Conservation (phyloP, 352 stramenopile species). For the Phytophthora brassicae region DNA sequence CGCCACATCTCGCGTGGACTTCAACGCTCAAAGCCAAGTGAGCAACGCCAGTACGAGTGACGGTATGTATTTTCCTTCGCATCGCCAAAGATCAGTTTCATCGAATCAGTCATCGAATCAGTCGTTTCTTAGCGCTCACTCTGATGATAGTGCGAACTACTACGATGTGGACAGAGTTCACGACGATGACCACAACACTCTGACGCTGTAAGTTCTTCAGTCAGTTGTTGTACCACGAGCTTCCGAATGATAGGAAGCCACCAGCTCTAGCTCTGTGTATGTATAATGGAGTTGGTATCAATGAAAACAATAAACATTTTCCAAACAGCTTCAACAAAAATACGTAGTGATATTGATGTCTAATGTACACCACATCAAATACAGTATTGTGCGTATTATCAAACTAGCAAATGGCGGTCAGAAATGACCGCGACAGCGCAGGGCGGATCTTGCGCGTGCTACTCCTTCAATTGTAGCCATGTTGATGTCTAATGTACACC, state of each 20-base stretch:
- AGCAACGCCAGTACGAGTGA: constrained; percentile 38
- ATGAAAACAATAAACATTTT: neutral
- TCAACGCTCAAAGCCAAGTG: constrained; percentile 30
- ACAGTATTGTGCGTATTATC: neutral
- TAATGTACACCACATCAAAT: constrained; percentile 4
- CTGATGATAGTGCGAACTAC: constrained; percentile 60
- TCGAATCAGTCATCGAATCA: constrained; percentile 58
- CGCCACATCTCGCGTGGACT: constrained; percentile 28
- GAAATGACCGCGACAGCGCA: constrained; percentile 26
- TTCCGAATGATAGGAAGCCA: constrained; percentile 26
- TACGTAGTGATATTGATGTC: neutral
- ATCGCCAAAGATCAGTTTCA: constrained; percentile 34
- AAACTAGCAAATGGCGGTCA: constrained; percentile 14
- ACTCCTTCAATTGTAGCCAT: constrained; percentile 4
- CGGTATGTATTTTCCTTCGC: constrained; percentile 26
- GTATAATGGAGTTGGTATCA: constrained; percentile 35
- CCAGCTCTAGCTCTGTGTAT: constrained; percentile 26
- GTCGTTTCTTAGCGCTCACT: constrained; percentile 61
- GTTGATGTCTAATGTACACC: neutral
- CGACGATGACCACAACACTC: constrained; percentile 22
- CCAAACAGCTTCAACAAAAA: neutral
- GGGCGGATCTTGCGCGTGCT: constrained; percentile 46
- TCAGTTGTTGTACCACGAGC: neutral
- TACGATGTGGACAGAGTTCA: constrained; percentile 41
- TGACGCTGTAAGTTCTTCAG: constrained; percentile 24